Percentiles rank a stretch among this genome's conserved stretches.
Evolutionary conservation across 2,329 filamentous ascomycete species (phyloP).

Genomic region (Myriangium duriaei): DNA sequence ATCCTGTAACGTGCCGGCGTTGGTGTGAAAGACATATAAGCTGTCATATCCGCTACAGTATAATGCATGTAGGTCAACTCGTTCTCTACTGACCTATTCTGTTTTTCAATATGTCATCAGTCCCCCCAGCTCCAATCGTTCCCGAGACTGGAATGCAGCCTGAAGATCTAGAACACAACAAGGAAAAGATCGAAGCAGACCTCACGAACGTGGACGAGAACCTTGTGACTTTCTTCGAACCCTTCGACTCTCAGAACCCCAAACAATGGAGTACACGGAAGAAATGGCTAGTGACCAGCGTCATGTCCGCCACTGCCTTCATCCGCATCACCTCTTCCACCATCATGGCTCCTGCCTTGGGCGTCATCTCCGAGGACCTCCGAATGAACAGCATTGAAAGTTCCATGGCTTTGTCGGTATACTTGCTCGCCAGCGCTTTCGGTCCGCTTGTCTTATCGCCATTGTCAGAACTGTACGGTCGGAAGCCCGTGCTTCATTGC

Average conservation of each 20-base stretch:
- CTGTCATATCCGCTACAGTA: no score
- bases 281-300: slow-evolving; percentile 13
- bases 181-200: no score
- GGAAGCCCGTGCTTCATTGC: slow-evolving; percentile 29
- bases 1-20: no score
- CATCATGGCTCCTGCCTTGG: slow-evolving; percentile 17
- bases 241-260: slow-evolving; percentile 12
- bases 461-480: slow-evolving; percentile 38
- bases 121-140: no score
- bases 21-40: no score
- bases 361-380: slow-evolving; percentile 11
- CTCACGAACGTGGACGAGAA: no score
- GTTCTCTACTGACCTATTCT: no score
- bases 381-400: slow-evolving; percentile 10
- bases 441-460: slow-evolving; percentile 34
- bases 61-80: no score
- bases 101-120: no score
- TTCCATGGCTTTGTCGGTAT: slow-evolving; percentile 27
- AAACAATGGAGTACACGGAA: slow-evolving; percentile 11
- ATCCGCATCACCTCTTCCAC: slow-evolving; percentile 24
- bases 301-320: slow-evolving; percentile 22
- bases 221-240: slow-evolving; percentile 12
- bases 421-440: slow-evolving; percentile 32
- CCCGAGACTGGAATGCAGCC: no score
- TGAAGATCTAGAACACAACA: no score